phyloP scores from a whole-genome alignment of 257 asterid genomes.

The Solanum sitiens region DNA sequence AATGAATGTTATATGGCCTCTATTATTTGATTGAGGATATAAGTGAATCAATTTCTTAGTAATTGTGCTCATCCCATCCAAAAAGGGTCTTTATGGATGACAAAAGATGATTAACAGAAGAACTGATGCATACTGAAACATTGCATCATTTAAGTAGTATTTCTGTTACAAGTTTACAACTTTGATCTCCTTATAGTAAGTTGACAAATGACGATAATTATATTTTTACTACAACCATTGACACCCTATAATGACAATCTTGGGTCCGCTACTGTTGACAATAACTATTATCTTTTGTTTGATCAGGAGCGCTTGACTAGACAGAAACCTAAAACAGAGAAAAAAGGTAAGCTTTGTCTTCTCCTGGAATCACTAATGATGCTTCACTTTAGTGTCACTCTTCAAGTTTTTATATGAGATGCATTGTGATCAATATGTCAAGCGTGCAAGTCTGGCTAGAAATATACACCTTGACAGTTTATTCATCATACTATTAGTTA shows the following conservation, averaged over 20 bases:
- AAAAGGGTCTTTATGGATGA: not conserved
- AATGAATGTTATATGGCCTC: not conserved
- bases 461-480: not conserved
- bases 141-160: not conserved
- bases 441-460: not conserved
- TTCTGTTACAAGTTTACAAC: not conserved
- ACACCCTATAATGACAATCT: not conserved
- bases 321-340: conserved; percentile 25
- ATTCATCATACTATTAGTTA: not conserved
- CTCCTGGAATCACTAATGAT: not conserved
- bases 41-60: not conserved
- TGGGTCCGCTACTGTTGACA: not conserved
- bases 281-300: not conserved
- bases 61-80: not conserved
- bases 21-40: not conserved
- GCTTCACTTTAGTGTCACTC: not conserved
- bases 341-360: conserved; percentile 35
- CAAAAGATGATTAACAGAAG: not conserved
- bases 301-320: conserved; percentile 44
- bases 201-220: not conserved
- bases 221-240: not conserved
- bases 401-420: not conserved
- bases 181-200: not conserved
- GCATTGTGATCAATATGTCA: not conserved
- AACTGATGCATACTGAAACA: not conserved